Percentiles rank a stretch among this genome's conserved stretches.
Conservation (phyloP, 108 stramenopile genomes). For the Skeletonema tropicum region DNA sequence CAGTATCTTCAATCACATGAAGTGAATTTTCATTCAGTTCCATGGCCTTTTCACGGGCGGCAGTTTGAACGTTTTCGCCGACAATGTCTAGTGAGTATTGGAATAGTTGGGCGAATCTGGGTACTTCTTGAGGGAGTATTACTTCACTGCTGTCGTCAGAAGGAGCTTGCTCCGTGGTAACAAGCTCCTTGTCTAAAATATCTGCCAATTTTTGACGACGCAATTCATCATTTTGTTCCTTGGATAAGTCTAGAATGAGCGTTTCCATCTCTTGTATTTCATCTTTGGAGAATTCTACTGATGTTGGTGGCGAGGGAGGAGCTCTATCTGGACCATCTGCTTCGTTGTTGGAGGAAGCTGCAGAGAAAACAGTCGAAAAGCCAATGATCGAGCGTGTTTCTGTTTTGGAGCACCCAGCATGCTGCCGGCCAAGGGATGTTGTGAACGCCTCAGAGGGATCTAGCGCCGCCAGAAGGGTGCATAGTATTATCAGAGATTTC, state of each 20-base stretch:
- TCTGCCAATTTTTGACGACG: slow-evolving; percentile 49
- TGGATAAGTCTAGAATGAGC: slow-evolving; percentile 61
- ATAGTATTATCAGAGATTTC: neutral
- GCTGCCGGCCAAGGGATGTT: neutral
- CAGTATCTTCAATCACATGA: slow-evolving; percentile 4
- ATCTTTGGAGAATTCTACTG: slow-evolving; percentile 33
- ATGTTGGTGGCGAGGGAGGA: neutral
- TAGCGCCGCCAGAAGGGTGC: neutral
- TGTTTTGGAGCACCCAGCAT: neutral
- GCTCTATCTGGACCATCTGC: slow-evolving; percentile 11
- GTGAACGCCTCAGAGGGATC: neutral
- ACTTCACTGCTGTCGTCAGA: neutral
- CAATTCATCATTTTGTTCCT: slow-evolving; percentile 60
- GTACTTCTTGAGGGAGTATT: slow-evolving; percentile 1
- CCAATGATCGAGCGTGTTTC: neutral
- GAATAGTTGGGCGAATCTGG: slow-evolving; percentile 49
- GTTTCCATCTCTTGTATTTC: slow-evolving; percentile 73
- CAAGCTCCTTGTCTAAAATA: slow-evolving; percentile 63
- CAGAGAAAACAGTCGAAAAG: neutral
- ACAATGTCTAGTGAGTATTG: slow-evolving; percentile 49
- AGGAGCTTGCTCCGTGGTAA: neutral
- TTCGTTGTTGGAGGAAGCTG: slow-evolving; percentile 2
- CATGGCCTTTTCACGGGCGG: slow-evolving; percentile 55
- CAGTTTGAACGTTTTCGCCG: slow-evolving; percentile 65
- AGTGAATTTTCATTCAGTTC: slow-evolving; percentile 9